These are phyloP conservation scores for Wickerhamiella qilinensis DNA, from an alignment of 805 yeast genomes.

Conservation along the genomic window DNA sequence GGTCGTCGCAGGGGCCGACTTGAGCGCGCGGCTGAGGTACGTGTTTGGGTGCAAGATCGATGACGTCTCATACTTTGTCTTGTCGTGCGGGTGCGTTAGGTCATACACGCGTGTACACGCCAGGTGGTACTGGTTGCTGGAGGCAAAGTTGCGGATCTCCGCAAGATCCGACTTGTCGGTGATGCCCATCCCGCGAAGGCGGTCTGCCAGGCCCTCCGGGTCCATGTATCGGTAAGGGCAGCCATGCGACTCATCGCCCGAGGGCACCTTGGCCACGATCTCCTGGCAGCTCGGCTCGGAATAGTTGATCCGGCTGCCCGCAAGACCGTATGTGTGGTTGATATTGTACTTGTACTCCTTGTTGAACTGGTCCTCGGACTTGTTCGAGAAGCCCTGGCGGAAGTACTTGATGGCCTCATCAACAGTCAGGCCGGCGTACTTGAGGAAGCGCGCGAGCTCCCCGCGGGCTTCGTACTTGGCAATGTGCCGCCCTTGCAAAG, in stretches of 20 bases:
- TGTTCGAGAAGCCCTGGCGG: conserved; percentile 50
- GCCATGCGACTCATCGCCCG: conserved; percentile 67
- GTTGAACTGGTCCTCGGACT: conserved; percentile 54
- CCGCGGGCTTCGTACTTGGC: conserved; percentile 71
- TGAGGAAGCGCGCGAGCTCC: conserved; percentile 69
- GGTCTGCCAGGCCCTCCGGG: conserved; percentile 41
- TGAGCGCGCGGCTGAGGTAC: conserved; percentile 32
- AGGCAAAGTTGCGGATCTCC: conserved; percentile 51
- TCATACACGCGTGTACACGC: conserved; percentile 90
- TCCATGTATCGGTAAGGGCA: conserved; percentile 78
- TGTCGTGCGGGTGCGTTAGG: conserved; percentile 31
- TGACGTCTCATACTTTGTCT: conserved; percentile 29
- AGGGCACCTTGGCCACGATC: conserved; percentile 56
- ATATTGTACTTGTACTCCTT: conserved; percentile 82
- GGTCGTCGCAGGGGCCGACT: background rate
- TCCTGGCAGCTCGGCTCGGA: conserved; percentile 74
- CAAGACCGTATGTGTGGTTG: conserved; percentile 80
- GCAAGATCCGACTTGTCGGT: conserved; percentile 37
- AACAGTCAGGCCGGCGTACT: conserved; percentile 73
- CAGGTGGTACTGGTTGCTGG: conserved; percentile 54
- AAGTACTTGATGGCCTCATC: conserved; percentile 85
- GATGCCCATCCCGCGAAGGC: conserved; percentile 50
- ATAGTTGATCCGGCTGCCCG: conserved; percentile 76
- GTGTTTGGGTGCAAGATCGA: conserved; percentile 73
- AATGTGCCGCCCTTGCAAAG: conserved; percentile 48